These are phyloP conservation scores for Cyberlindnera saturnus DNA, from an alignment of 805 yeast genomes.

Conservation along the genomic window DNA sequence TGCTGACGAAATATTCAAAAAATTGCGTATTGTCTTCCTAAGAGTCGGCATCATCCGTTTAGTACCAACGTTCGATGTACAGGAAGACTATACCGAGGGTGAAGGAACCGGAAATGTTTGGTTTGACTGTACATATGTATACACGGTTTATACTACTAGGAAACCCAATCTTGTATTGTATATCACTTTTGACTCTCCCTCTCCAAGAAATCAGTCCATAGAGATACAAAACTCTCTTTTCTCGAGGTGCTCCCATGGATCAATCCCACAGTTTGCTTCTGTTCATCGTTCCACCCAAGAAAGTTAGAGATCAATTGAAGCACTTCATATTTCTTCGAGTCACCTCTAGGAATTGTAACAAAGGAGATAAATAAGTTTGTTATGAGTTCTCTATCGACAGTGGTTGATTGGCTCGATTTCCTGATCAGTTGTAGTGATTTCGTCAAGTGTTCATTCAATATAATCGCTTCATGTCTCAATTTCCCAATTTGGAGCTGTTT, in stretches of 20 bases:
- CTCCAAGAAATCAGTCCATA: slow-evolving; percentile 78
- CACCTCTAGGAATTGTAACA: slow-evolving; percentile 84
- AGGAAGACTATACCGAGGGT: no score
- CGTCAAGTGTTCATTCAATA: slow-evolving; percentile 90
- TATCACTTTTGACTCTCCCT: slow-evolving; percentile 43
- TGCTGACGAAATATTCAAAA: background rate
- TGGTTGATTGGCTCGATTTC: slow-evolving; percentile 65
- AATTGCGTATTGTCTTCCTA: no score
- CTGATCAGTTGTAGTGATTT: slow-evolving; percentile 84
- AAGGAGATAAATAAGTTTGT: slow-evolving; percentile 83
- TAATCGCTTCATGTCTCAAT: slow-evolving; percentile 89
- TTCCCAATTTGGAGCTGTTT: slow-evolving; percentile 83
- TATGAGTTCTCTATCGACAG: slow-evolving; percentile 82
- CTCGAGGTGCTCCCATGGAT: slow-evolving; percentile 1
- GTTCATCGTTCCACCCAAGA: slow-evolving; percentile 82
- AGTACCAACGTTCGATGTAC: no score
- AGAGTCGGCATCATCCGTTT: no score
- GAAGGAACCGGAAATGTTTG: no score
- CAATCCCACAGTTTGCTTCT: slow-evolving; percentile 31
- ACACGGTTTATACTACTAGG: no score
- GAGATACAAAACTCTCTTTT: slow-evolving; percentile 53
- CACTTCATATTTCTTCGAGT: slow-evolving; percentile 91
- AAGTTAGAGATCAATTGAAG: slow-evolving; percentile 76
- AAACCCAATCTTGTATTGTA: no score
- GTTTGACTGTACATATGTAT: no score